Evolutionary conservation across 257 asterid species (phyloP).

Genomic region (Schizonepeta tenuifolia): DNA sequence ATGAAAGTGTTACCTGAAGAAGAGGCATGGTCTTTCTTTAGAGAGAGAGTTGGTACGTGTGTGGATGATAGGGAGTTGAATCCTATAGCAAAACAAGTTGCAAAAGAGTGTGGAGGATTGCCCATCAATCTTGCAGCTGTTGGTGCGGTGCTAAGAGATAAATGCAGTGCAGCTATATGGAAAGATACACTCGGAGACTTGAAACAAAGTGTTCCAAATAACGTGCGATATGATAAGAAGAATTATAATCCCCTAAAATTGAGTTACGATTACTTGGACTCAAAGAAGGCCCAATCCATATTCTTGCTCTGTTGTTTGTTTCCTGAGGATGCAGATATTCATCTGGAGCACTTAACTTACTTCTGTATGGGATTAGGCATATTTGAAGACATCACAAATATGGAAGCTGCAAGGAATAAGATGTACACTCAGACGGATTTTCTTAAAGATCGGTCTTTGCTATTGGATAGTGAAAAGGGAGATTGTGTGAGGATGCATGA

Average conservation of each 20-base stretch:
- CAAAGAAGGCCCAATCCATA: not conserved
- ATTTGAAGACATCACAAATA: not conserved
- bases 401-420: conserved; percentile 26
- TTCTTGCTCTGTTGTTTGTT: conserved; percentile 30
- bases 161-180: not conserved
- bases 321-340: conserved; percentile 24
- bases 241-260: too few species aligned
- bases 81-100: conserved; percentile 27
- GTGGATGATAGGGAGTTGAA: not conserved
- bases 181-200: too few species aligned
- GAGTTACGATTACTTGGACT: not conserved
- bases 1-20: not conserved
- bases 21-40: not conserved
- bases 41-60: not conserved
- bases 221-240: too few species aligned
- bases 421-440: not conserved
- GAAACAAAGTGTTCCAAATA: too few species aligned
- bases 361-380: conserved; percentile 24
- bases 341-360: not conserved
- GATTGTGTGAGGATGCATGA: conserved; percentile 25
- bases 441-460: conserved; percentile 25
- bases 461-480: not conserved
- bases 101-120: conserved; percentile 35
- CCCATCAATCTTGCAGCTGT: conserved; percentile 40
- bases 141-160: conserved; percentile 1